phyloP scores from a whole-genome alignment of 2,329 filamentous ascomycete genomes.

The Botrytis tulipae region DNA sequence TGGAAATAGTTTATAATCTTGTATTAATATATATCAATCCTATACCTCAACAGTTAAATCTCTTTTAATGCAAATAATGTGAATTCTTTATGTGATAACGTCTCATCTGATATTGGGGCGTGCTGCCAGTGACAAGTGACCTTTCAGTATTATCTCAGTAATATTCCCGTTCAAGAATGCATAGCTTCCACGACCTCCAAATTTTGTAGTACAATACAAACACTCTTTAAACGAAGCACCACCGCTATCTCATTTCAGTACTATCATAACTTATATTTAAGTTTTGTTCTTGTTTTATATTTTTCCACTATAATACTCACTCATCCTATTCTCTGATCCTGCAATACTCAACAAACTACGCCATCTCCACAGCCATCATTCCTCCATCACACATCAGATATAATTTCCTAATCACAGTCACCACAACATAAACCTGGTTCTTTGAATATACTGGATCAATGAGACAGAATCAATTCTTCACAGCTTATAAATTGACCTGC shows the following conservation, averaged over 20 bases:
- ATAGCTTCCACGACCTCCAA: neutral
- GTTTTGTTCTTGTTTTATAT: neutral
- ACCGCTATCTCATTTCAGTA: rapidly evolving
- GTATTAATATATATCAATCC: neutral
- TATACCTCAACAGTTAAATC: neutral
- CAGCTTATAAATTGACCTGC: rapidly evolving
- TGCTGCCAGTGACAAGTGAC: neutral
- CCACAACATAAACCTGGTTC: neutral
- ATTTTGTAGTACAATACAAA: no score
- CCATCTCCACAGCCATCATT: no score
- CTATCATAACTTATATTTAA: rapidly evolving
- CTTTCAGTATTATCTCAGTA: neutral
- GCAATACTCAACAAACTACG: neutral
- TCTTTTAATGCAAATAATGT: neutral
- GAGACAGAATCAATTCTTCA: neutral
- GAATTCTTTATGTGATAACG: neutral
- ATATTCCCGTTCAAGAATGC: neutral
- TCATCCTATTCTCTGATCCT: neutral
- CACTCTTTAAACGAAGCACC: neutral
- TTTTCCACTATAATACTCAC: neutral
- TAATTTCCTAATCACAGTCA: neutral
- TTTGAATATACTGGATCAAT: neutral
- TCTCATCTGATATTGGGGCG: neutral
- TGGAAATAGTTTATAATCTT: neutral
- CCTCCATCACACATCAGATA: rapidly evolving